Conservation (phyloP, 1,284 basidiomycete genomes). For the Cerrena zonata region DNA sequence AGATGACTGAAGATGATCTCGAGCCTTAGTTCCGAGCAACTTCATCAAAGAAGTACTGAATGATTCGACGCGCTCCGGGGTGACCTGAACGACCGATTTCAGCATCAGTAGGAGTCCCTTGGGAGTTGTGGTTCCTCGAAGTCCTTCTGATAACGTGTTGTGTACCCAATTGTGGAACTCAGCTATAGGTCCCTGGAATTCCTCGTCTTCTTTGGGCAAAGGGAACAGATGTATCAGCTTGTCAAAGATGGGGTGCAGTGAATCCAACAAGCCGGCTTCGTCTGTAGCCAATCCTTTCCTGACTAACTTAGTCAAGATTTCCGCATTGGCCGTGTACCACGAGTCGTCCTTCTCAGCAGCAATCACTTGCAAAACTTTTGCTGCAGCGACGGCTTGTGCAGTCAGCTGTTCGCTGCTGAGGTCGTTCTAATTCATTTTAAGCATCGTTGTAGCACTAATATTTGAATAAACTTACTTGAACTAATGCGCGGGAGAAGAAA, state of each 20-base stretch:
- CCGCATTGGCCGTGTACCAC: conserved; percentile 78
- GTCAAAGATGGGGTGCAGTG: conserved; percentile 81
- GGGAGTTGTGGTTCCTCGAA: conserved; percentile 66
- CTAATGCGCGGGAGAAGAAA: conserved; percentile 80
- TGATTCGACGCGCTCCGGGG: conserved; percentile 80
- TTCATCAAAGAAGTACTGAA: conserved; percentile 79
- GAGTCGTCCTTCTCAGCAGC: conserved; percentile 76
- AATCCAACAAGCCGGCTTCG: conserved; percentile 72
- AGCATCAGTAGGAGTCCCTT: conserved; percentile 84
- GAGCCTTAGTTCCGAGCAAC: conserved; percentile 79
- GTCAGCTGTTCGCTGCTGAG: conserved; percentile 63
- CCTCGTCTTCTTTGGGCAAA: conserved; percentile 74
- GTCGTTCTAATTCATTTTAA: conserved; percentile 49
- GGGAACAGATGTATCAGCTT: conserved; percentile 82
- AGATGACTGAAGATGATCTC: conserved; percentile 74
- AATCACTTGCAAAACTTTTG: conserved; percentile 87
- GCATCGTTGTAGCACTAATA: background rate
- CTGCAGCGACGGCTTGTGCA: conserved; percentile 73
- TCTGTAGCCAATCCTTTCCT: conserved; percentile 83
- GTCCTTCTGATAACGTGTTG: conserved; percentile 73
- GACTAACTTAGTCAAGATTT: conserved; percentile 82
- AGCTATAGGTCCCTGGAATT: conserved; percentile 57
- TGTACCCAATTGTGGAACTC: conserved; percentile 80
- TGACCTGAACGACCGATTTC: conserved; percentile 80
- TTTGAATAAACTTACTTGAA: conserved; percentile 51